phyloP scores from a whole-genome alignment of 2,329 filamentous ascomycete genomes.

The Celoporthe dispersa region DNA sequence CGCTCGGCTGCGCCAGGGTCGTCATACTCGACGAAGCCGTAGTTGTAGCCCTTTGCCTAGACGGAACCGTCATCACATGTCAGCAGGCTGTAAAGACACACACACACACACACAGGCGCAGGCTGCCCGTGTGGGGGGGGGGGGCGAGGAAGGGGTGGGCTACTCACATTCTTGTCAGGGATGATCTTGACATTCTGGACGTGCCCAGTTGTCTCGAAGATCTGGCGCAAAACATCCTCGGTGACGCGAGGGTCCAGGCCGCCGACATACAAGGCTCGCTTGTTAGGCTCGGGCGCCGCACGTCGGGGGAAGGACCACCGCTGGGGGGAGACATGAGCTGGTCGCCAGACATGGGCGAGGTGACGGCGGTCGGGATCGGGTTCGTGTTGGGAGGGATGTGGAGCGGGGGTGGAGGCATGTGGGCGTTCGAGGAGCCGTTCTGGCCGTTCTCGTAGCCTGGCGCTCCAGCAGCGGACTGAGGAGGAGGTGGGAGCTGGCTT shows the following conservation, averaged over 20 bases:
- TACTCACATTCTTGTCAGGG: constrained; percentile 96
- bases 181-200: constrained; percentile 99
- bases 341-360: constrained; percentile 77
- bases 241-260: constrained; percentile 94
- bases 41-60: constrained; percentile 95
- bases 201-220: constrained; percentile 98
- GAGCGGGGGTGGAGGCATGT: constrained; percentile 89
- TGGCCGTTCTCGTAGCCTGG: constrained; percentile 74
- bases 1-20: constrained; percentile 95
- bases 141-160: too few relatives aligned
- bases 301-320: constrained; percentile 80
- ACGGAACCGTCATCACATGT: constrained; percentile 42
- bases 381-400: constrained; percentile 97
- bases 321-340: constrained; percentile 84
- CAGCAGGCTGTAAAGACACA: constrained; percentile 25
- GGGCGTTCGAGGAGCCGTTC: constrained; percentile 70
- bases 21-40: constrained; percentile 98
- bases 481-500: constrained; percentile 70
- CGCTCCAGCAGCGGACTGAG: constrained; percentile 70
- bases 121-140: too few relatives aligned
- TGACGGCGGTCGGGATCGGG: constrained; percentile 89
- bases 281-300: constrained; percentile 96
- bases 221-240: constrained; percentile 94
- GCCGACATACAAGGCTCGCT: constrained; percentile 94
- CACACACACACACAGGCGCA: not conserved